Evolutionary conservation across 345 rosid genomes (phyloP), one percentile per base, ranked within the genome.

Genomic region (Sisymbrium altissimum): DNA sequence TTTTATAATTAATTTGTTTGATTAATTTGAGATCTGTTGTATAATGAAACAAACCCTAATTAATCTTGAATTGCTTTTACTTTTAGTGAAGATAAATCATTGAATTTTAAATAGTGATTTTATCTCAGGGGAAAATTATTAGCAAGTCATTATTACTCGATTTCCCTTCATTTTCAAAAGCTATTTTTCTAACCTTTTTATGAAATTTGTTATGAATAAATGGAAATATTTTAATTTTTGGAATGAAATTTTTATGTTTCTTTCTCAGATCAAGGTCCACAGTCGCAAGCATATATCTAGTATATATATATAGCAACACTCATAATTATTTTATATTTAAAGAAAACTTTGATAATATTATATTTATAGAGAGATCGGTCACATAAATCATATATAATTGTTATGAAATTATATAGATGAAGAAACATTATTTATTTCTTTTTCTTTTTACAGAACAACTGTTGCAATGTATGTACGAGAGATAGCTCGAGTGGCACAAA

Each of bases 401-500:
- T 33, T 35, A 35, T 70, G 50, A 46, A 21, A 50, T 35, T 29
- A 19, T 11, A 62, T 29, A 27, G 2, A 53, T 30, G 25, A 33
- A 12, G 30, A 27, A 30, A 29, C 3, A 45, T 30, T 13, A 14
- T 68, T 15, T 57, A 17, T 17, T 3, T 29, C 2, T 32, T 9
- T 18, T 19, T 70, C 17, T 11, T 17, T 70, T 49, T 58, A 13
- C 80, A 88, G 95, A 66, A 65, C 82, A 25, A 79, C 78, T 5
- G 55, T 86, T 7, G 81, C 75, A 68, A 64, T 41, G 30, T 91
- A 78, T 46, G 79, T 76, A 40, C 64, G 29, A 59, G 79, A 67
- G 60, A 79, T 82, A 15, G 75, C 71, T 4, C 40, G 48, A 69
- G 57, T 87, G 57, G 84, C 91, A 19, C 78, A 84, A 76, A 78